A percentile compares a stretch with the other conserved stretches of the same genome.
Evolutionary conservation across 2,329 filamentous ascomycete genomes (phyloP).

Genomic region (Trichoderma sp.): DNA sequence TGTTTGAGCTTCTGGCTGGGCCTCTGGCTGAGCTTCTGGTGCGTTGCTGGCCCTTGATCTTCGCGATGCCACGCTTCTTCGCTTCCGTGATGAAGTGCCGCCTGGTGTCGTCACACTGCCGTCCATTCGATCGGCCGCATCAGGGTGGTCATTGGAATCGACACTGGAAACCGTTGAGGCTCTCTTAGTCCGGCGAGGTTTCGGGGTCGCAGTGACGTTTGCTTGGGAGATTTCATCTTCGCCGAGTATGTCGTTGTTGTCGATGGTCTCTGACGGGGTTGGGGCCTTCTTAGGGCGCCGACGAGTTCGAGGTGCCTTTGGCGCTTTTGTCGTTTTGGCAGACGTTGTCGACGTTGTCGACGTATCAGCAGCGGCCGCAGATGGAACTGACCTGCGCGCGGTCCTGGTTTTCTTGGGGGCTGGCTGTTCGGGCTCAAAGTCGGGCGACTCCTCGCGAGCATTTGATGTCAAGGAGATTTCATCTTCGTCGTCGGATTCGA

Average conservation of each 20-base stretch:
- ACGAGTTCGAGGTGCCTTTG: slow-evolving; percentile 42
- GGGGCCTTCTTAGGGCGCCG: slow-evolving; percentile 48
- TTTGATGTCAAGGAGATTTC: slow-evolving; percentile 57
- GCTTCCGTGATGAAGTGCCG: slow-evolving; percentile 61
- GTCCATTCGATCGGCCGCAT: slow-evolving; percentile 39
- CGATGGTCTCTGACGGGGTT: slow-evolving; percentile 32
- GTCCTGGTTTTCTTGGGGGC: slow-evolving; percentile 53
- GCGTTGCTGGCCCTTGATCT: slow-evolving; percentile 38
- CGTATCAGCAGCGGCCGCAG: slow-evolving; percentile 29
- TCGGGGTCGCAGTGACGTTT: slow-evolving; percentile 17
- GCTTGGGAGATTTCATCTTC: slow-evolving; percentile 23
- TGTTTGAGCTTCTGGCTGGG: not conserved
- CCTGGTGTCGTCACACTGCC: slow-evolving; percentile 41
- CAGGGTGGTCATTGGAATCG: slow-evolving; percentile 42
- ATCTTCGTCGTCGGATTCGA: slow-evolving; percentile 81
- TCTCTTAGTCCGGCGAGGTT: slow-evolving; percentile 16
- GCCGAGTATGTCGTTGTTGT: slow-evolving; percentile 23
- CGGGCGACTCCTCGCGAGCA: slow-evolving; percentile 49
- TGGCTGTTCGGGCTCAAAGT: slow-evolving; percentile 63
- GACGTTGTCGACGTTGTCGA: not conserved
- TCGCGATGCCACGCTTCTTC: slow-evolving; percentile 59
- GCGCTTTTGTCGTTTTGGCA: not conserved
- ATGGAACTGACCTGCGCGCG: slow-evolving; percentile 36
- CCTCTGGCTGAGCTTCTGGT: not conserved
- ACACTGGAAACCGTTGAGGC: not conserved